Conservation (phyloP, 371 early-diverging fungal species). For the Haplosporangium sp. region DNA sequence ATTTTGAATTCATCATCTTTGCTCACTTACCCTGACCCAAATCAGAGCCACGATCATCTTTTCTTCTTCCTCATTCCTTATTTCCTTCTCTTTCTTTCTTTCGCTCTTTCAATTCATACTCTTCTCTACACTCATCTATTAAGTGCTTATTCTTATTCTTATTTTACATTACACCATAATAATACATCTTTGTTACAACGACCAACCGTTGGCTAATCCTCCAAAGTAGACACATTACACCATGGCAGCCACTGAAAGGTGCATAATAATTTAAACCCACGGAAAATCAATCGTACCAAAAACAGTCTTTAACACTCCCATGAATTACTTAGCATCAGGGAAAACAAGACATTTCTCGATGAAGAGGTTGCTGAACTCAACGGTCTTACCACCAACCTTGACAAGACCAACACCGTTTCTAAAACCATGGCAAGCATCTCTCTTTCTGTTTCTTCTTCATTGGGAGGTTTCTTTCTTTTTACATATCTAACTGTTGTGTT, state of each 20-base stretch:
- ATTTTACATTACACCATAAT: background rate
- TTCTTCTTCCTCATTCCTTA: background rate
- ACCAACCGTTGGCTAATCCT: background rate
- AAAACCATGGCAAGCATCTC: constrained; percentile 44
- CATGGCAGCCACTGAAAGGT: constrained; percentile 9
- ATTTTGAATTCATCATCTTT: background rate
- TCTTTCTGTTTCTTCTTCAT: background rate
- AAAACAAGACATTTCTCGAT: constrained; percentile 54
- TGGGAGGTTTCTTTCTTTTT: background rate
- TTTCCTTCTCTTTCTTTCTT: background rate
- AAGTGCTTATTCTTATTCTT: background rate
- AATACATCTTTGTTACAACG: background rate
- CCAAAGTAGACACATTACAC: background rate
- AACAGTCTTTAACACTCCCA: background rate
- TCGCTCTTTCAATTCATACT: background rate
- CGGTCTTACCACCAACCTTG: constrained; percentile 38
- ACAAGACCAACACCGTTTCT: constrained; percentile 52
- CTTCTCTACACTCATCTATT: background rate
- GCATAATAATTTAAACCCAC: background rate
- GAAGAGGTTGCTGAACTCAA: constrained; percentile 56
- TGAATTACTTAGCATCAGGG: constrained; percentile 24
- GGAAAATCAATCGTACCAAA: background rate
- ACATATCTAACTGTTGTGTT: background rate
- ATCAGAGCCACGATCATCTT: background rate
- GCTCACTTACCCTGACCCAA: background rate